These are phyloP conservation scores for Anethum foeniculum DNA, from an alignment of 140 eudicot genomes.

Conservation along the genomic window DNA sequence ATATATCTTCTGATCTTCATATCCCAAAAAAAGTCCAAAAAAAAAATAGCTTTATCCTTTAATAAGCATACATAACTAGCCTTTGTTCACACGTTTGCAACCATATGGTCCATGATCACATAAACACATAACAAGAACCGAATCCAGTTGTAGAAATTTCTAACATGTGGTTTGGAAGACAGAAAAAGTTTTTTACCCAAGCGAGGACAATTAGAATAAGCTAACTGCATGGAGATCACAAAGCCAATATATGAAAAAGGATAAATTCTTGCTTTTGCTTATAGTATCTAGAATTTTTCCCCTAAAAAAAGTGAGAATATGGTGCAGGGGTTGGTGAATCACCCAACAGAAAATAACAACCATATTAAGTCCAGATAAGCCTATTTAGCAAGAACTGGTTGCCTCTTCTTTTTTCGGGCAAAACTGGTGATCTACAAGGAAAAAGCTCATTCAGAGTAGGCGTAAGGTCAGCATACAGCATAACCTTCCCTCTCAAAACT, in stretches of 20 bases:
- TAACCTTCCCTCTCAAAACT: background rate
- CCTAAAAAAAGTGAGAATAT: background rate
- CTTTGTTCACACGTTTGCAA: background rate
- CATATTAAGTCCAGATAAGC: background rate
- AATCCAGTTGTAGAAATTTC: background rate
- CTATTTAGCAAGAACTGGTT: background rate
- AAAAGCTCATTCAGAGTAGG: background rate
- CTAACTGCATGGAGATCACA: background rate
- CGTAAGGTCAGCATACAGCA: background rate
- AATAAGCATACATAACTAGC: background rate
- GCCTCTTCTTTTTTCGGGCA: background rate
- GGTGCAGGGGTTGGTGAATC: constrained; percentile 2
- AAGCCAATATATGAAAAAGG: background rate
- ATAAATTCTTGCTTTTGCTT: background rate
- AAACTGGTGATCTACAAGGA: background rate
- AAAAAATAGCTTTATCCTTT: background rate
- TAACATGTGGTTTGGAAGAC: background rate
- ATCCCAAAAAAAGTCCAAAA: background rate
- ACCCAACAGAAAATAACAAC: background rate
- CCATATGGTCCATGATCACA: background rate
- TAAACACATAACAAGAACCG: background rate
- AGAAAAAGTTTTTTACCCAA: background rate
- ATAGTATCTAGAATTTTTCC: background rate
- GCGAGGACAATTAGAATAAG: background rate
- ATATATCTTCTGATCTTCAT: background rate